These are phyloP conservation scores for Irpex lacteus DNA, from an alignment of 1,284 basidiomycete species.

Conservation along the genomic window DNA sequence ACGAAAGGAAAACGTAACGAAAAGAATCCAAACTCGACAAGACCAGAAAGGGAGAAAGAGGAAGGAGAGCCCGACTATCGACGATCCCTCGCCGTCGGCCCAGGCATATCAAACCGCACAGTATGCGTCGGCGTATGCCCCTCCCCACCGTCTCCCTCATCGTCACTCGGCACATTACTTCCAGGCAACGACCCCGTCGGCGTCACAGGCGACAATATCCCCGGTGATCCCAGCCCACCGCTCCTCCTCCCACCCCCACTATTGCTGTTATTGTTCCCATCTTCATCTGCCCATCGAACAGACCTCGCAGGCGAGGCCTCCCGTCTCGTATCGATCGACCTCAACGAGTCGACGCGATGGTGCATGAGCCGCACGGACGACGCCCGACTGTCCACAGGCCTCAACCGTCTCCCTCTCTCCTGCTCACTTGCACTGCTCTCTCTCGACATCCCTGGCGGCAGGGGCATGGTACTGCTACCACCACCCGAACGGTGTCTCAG, in stretches of 20 bases:
- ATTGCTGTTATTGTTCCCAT: slow-evolving; percentile 9
- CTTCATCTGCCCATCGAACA: slow-evolving; percentile 43
- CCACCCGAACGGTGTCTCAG: not conserved
- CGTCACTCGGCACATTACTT: slow-evolving; percentile 18
- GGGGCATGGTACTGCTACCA: not conserved
- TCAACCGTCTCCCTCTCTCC: slow-evolving; percentile 9
- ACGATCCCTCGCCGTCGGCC: not conserved
- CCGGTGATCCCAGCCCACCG: slow-evolving; percentile 25
- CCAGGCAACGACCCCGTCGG: slow-evolving; percentile 19
- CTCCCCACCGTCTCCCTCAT: slow-evolving; percentile 11
- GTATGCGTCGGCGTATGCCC: slow-evolving; percentile 18
- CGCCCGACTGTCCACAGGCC: slow-evolving; percentile 7
- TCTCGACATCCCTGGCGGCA: not conserved
- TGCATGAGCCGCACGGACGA: slow-evolving; percentile 16
- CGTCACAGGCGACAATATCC: slow-evolving; percentile 20
- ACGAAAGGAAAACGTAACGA: too few species aligned
- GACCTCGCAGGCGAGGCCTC: slow-evolving; percentile 50
- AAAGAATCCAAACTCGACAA: not conserved
- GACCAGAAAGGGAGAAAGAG: not conserved
- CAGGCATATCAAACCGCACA: not conserved
- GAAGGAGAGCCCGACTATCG: not conserved
- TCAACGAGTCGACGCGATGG: slow-evolving; percentile 33
- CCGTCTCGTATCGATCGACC: slow-evolving; percentile 32
- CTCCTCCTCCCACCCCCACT: slow-evolving; percentile 9
- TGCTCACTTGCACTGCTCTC: not conserved